Conservation (phyloP, 495 filamentous ascomycete genomes). For the Neurospora sp. region DNA sequence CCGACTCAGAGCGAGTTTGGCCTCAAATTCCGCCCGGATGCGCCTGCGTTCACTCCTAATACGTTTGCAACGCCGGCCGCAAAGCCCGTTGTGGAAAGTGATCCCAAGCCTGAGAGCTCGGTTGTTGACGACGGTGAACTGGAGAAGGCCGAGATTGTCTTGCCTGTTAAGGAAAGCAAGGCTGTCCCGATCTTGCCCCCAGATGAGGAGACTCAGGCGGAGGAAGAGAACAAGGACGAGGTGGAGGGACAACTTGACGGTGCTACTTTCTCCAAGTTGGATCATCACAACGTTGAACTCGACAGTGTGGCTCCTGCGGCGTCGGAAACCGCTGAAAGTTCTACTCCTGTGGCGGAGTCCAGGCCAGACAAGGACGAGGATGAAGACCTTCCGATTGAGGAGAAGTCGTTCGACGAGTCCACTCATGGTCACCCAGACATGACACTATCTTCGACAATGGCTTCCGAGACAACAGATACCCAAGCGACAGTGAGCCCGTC, state of each 20-base stretch:
- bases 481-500: constrained; percentile 39
- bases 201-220: constrained; percentile 26
- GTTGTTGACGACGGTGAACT: constrained; percentile 74
- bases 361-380: constrained; percentile 12
- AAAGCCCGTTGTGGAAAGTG: constrained; percentile 24
- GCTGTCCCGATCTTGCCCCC: constrained; percentile 74
- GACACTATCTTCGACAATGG: constrained; percentile 33
- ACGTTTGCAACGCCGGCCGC: constrained; percentile 32
- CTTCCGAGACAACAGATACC: constrained; percentile 37
- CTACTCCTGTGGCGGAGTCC: constrained; percentile 13
- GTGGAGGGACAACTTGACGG: constrained; percentile 43
- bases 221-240: constrained; percentile 32
- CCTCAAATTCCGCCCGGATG: constrained; percentile 69
- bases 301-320: constrained; percentile 62
- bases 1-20: constrained; percentile 60
- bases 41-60: constrained; percentile 65
- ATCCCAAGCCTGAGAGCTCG: constrained; percentile 31
- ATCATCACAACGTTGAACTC: constrained; percentile 47
- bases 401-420: constrained; percentile 38
- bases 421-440: constrained; percentile 27
- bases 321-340: constrained; percentile 36
- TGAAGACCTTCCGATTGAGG: constrained; percentile 18
- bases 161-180: constrained; percentile 61
- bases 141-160: constrained; percentile 42
- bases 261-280: constrained; percentile 61